Percentiles rank a stretch among this genome's conserved stretches.
These are phyloP conservation scores for Sclerotinia subarctica DNA, from an alignment of 2,329 filamentous ascomycete species.

Conservation along the genomic window DNA sequence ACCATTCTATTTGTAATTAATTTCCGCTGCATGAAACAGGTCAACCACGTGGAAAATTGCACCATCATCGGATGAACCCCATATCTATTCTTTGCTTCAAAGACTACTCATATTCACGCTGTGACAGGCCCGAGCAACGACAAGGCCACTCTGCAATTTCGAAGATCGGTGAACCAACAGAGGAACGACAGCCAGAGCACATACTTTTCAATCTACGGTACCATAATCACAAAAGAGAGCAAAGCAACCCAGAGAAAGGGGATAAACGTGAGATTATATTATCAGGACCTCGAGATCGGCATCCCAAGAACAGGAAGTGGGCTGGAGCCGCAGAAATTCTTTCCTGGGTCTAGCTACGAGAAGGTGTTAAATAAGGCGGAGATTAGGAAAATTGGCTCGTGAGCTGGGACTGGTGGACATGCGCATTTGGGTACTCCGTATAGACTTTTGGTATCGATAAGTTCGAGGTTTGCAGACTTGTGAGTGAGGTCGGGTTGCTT, in stretches of 20 bases:
- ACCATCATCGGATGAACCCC: slow-evolving; percentile 3
- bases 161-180: not conserved
- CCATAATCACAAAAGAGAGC: not conserved
- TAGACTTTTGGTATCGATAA: not conserved
- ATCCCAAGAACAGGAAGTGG: slow-evolving; percentile 15
- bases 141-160: not conserved
- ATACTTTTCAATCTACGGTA: not conserved
- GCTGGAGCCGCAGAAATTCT: slow-evolving; percentile 16
- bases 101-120: not conserved
- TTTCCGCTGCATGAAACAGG: not conserved
- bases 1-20: not conserved
- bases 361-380: slow-evolving; percentile 16
- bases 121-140: not conserved
- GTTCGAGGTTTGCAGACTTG: not conserved
- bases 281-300: slow-evolving; percentile 13
- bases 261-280: slow-evolving; percentile 4
- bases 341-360: slow-evolving; percentile 7
- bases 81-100: not conserved
- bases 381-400: slow-evolving; percentile 18
- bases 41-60: slow-evolving; percentile 5
- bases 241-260: not conserved
- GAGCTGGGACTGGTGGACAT: slow-evolving; percentile 18
- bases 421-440: not conserved
- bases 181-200: not conserved
- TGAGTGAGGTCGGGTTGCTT: slow-evolving; percentile 4